Evolutionary conservation across 179 eudicot species (phyloP), one percentile per base, ranked within the genome.

Genomic region (Amaranthus tricolor): DNA sequence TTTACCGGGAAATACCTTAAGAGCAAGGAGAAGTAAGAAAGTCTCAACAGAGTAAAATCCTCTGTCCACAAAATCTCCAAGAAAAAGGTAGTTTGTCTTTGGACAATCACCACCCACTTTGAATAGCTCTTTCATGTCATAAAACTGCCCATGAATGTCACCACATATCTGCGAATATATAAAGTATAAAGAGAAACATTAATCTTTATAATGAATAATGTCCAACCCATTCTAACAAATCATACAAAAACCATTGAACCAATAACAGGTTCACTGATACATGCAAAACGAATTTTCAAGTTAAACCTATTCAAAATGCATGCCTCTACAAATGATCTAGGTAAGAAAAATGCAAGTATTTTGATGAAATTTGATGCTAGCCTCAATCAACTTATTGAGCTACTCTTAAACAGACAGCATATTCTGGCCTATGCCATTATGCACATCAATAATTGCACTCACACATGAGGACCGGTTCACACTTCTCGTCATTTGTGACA

Each of bases 41-140:
- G 99, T 95, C 87, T 95, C 99, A 61, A 95, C 97, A 13, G 97
- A 95, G 77, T 95, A 88, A 83, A 75, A 90, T 74, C 99, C 99
- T 83, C 98, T 87, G 77, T 95, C 99, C 63, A 93, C 98, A 82
- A 95, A 95, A 86, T 95, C 98, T 76, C 99, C 98, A 66, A 95
- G 87, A 88, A 95, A 95, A 78, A 93, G 83, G 79, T 95, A 95
- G 84, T 89, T 95, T 24, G 98, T 93, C 85, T 93, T 91, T 15
- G 99, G 99, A 82, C 99, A 93, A 81, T 95, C 99, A 74, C 98
- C 97, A 65, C 99, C 99, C 64, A 89, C 94, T 81, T 84, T 93
- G 79, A 95, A 95, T 49, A 95, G 90, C 87, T 93, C 98, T 85
- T 91, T 91, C 89, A 95, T 85, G 88, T 95, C 98, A 80, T 93